These are phyloP conservation scores for Bauhinia variegata DNA, from an alignment of 306 rosid species.

Conservation along the genomic window DNA sequence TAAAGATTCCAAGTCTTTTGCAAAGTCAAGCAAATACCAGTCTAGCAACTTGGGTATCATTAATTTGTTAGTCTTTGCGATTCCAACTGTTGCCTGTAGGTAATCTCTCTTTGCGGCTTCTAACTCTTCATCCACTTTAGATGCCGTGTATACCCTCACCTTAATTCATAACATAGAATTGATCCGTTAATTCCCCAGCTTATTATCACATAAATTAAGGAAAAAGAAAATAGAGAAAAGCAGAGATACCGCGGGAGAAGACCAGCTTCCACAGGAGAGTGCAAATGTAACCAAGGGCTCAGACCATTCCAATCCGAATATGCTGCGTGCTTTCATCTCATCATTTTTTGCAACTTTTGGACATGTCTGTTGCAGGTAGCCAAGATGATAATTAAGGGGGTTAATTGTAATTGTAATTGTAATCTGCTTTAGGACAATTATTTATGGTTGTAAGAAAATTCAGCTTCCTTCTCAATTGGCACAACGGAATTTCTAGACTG, in stretches of 20 bases:
- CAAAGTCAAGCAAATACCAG: slow-evolving; percentile 94
- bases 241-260: slow-evolving; percentile 76
- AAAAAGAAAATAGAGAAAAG: slow-evolving; percentile 28
- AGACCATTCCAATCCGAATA: slow-evolving; percentile 85
- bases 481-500: too few relatives aligned
- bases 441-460: neutral
- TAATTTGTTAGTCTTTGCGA: slow-evolving; percentile 63
- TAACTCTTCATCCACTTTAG: slow-evolving; percentile 71
- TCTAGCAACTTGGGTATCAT: slow-evolving; percentile 78
- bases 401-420: slow-evolving; percentile 28
- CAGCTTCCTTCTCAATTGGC: neutral
- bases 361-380: slow-evolving; percentile 61
- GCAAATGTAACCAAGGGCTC: slow-evolving; percentile 92
- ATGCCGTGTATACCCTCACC: slow-evolving; percentile 83
- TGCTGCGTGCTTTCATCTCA: slow-evolving; percentile 72
- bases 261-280: slow-evolving; percentile 93
- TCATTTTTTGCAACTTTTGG: slow-evolving; percentile 78
- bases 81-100: slow-evolving; percentile 73
- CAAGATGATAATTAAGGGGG: slow-evolving; percentile 34
- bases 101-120: slow-evolving; percentile 83
- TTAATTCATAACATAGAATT: slow-evolving; percentile 44
- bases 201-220: too few relatives aligned
- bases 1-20: slow-evolving; percentile 80
- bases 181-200: slow-evolving; percentile 23
- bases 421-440: slow-evolving; percentile 9